Conservation (phyloP, 257 asterid species). For the Solanum raphanifolium region DNA sequence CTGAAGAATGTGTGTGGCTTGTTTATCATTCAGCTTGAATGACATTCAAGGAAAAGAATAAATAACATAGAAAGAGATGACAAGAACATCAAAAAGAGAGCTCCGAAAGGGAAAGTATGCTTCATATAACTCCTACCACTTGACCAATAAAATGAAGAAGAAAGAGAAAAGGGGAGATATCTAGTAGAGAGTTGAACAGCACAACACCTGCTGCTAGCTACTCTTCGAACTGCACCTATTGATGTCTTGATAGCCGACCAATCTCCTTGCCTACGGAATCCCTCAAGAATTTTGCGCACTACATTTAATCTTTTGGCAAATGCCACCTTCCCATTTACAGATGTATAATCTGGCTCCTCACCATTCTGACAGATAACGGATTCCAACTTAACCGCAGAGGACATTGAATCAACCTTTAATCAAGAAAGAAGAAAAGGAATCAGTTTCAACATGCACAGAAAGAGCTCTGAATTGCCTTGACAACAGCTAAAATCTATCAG, state of each 20-base stretch:
- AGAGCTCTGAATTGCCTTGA: neutral
- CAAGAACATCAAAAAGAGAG: neutral
- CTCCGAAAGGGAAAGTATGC: neutral
- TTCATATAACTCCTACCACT: neutral
- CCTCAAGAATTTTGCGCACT: slow-evolving; percentile 9
- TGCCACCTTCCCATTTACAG: slow-evolving; percentile 6
- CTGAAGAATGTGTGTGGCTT: neutral
- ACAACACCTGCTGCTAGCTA: slow-evolving; percentile 22
- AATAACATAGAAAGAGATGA: neutral
- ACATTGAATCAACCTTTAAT: slow-evolving; percentile 14
- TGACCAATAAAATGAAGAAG: neutral
- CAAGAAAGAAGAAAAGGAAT: neutral
- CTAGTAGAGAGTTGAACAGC: neutral
- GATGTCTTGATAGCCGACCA: slow-evolving; percentile 10
- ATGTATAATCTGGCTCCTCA: slow-evolving; percentile 1
- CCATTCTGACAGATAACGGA: slow-evolving; percentile 2
- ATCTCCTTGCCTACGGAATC: slow-evolving; percentile 14
- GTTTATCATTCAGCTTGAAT: neutral
- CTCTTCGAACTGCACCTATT: slow-evolving; percentile 11
- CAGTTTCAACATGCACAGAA: neutral
- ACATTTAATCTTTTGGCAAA: slow-evolving; percentile 10
- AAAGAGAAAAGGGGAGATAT: neutral
- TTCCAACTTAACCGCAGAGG: slow-evolving; percentile 21
- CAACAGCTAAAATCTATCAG: neutral
- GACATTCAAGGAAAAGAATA: neutral